Evolutionary conservation across 495 filamentous ascomycete species (phyloP).

Genomic region (Aspergillus taichungensis): DNA sequence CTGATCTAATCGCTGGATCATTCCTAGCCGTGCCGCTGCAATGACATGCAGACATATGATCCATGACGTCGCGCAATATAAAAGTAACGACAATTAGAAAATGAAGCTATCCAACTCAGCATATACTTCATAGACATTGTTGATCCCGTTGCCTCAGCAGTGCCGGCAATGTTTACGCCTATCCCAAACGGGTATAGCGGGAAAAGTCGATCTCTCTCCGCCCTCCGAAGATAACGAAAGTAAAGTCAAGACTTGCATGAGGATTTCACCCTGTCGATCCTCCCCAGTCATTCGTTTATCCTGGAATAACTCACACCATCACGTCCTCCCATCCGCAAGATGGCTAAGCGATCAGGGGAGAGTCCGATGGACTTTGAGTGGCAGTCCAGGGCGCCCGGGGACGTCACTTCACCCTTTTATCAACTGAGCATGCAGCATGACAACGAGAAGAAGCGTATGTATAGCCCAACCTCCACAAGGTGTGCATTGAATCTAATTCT

Average conservation of each 20-base stretch:
- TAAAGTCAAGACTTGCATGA: no score
- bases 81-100: no score
- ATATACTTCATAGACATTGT: no score
- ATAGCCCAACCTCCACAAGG: neutral
- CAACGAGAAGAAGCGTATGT: conserved; percentile 44
- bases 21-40: no score
- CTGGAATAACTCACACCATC: no score
- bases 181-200: no score
- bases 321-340: conserved; percentile 13
- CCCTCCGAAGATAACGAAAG: neutral
- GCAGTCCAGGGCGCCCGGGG: conserved; percentile 47
- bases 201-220: neutral
- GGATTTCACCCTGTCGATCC: neutral
- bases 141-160: no score
- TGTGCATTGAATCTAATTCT: neutral
- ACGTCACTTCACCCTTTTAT: conserved; percentile 50
- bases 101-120: no score
- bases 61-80: no score
- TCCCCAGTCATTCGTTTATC: neutral
- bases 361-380: conserved; percentile 66
- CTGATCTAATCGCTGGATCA: no score
- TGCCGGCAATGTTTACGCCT: no score
- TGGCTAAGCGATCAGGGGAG: conserved; percentile 41
- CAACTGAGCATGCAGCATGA: conserved; percentile 40
- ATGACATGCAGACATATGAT: no score